Evolutionary conservation across 2,329 filamentous ascomycete genomes (phyloP).

Genomic region (Zasmidium angulare): DNA sequence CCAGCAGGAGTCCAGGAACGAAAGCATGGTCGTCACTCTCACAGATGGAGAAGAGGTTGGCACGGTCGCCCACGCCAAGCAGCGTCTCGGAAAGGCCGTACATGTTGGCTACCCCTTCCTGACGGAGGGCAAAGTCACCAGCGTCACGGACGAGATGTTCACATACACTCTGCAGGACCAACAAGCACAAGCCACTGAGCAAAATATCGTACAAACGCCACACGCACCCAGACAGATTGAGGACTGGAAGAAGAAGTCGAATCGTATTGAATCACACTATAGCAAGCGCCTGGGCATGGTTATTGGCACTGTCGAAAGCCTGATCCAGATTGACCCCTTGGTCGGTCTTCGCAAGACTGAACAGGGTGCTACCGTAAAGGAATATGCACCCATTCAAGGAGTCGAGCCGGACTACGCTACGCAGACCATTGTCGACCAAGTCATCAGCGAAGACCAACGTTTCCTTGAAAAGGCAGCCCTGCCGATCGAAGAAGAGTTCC

Average conservation of each 20-base stretch:
- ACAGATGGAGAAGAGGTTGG: conserved; percentile 70
- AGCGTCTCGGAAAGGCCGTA: conserved; percentile 79
- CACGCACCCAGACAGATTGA: conserved; percentile 76
- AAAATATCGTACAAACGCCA: conserved; percentile 64
- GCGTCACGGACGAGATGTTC: conserved; percentile 90
- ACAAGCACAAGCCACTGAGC: conserved; percentile 35
- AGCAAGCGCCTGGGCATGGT: conserved; percentile 87
- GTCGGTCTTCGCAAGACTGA: conserved; percentile 89
- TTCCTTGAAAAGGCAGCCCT: conserved; percentile 89
- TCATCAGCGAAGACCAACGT: conserved; percentile 85
- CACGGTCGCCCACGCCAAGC: conserved; percentile 69
- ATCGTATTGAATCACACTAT: conserved; percentile 80
- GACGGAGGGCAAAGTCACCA: conserved; percentile 86
- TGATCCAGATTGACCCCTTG: conserved; percentile 90
- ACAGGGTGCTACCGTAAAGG: conserved; percentile 85
- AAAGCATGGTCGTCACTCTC: conserved; percentile 91
- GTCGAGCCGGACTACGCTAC: conserved; percentile 88
- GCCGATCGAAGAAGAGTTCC: conserved; percentile 89
- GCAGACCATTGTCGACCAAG: conserved; percentile 85
- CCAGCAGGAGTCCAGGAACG: conserved; percentile 91
- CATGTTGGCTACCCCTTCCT: conserved; percentile 94
- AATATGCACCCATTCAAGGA: conserved; percentile 83
- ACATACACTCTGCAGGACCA: conserved; percentile 71
- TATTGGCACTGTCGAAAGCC: conserved; percentile 80
- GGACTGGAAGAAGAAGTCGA: conserved; percentile 80